Evolutionary conservation across 192 early-diverging fungal genomes (phyloP), one percentile per base, ranked within the genome.

Genomic region (Backusella liffmaniae): DNA sequence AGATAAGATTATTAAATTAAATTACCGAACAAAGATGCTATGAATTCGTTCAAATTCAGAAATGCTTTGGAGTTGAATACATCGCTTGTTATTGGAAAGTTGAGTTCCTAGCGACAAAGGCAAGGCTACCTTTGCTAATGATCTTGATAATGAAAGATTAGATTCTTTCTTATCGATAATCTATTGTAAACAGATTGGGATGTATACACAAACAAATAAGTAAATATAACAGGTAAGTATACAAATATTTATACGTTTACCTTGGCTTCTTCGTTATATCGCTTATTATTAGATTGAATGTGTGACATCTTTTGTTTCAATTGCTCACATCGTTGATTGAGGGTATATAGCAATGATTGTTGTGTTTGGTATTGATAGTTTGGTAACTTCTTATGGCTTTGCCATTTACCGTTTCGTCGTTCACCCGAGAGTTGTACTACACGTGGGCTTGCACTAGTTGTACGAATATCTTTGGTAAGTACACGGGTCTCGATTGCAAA

Each of bases 331-430:
- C 88, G 80, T 69, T 86, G 74, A 56, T 89, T 85, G 34, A 89
- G 77, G 21, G 86, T 89, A 51, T 86, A 70, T 35, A 89, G 59
- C 5, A 85, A 84, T 26, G 85, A 83, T 66, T 88, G 88, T 51
- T 89, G 86, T 41, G 79, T 76, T 70, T 88, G 86, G 77, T 85
- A 89, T 35, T 89, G 86, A 73, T 84, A 89, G 26, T 82, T 83
- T 3, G 88, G 85, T 16, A 68, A 67, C 12, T 77, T 83, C 53
- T 82, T 80, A 21, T 77, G 76, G 18, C 85, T 80, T 46, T 83
- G 84, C 88, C 88, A 89, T 49, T 80, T 80, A 9, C 29, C 75
- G 36, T 42, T 42, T 35, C 16, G 72, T 26, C 53, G 66, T n/a
- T 32, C 51, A 72, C 77, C 83, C 6, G 81, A 77, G 49, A 89